phyloP scores from a whole-genome alignment of 768 basidiomycete species.

The Hygrophoropsis aurantiaca region DNA sequence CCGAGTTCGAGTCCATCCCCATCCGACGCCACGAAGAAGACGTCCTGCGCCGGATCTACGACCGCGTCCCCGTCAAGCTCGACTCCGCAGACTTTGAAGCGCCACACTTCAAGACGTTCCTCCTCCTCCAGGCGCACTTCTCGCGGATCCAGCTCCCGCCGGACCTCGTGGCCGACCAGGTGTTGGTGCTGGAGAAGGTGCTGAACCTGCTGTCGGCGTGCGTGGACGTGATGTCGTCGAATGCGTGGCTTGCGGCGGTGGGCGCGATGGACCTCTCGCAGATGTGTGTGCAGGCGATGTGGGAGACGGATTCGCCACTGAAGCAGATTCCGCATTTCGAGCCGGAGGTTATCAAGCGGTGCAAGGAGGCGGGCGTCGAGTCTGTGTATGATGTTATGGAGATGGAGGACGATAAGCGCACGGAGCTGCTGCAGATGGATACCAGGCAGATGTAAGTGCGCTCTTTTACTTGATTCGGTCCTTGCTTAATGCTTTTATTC shows the following conservation, averaged over 20 bases:
- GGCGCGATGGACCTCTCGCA: conserved; percentile 98
- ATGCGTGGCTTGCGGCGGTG: conserved; percentile 90
- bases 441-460: conserved; percentile 76
- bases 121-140: conserved; percentile 96
- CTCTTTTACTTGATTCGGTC: neutral
- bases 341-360: conserved; percentile 79
- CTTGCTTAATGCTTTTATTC: conserved; percentile 12
- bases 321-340: conserved; percentile 98
- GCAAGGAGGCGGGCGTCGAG: conserved; percentile 77
- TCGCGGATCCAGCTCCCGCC: conserved; percentile 89
- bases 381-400: conserved; percentile 99
- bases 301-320: conserved; percentile 95
- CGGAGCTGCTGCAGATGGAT: conserved; percentile 80
- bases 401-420: conserved; percentile 91
- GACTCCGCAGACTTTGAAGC: conserved; percentile 83
- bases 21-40: conserved; percentile 92
- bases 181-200: conserved; percentile 84
- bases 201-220: conserved; percentile 90
- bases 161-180: conserved; percentile 92
- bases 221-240: conserved; percentile 97
- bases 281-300: conserved; percentile 98
- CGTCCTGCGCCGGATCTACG: conserved; percentile 86
- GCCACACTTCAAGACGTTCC: conserved; percentile 97
- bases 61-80: conserved; percentile 95
- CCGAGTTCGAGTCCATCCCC: conserved; percentile 93